Evolutionary conservation across 1,139 yeast genomes (phyloP), one percentile per base, ranked within the genome.

Genomic region (Spathaspora sp.): DNA sequence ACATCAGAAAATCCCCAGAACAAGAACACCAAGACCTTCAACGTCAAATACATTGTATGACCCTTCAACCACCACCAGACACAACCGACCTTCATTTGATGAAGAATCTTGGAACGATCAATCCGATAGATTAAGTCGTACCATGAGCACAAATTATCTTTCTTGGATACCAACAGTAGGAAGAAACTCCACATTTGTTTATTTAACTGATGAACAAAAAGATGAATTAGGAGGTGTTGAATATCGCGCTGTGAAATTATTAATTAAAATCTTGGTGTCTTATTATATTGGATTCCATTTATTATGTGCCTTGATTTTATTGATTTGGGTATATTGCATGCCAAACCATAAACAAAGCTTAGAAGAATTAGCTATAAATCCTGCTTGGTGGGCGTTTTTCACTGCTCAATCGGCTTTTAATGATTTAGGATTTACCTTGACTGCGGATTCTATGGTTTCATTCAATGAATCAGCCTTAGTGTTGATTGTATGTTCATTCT

Each of bases 221-320:
- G 95, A 87, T 50, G 99, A 93, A 63, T 68, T 93, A 40, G 99
- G 99, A 29, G 99, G 99, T 45, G 97, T 93, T 9, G 99, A 93
- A 61, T 95, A 93, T 60, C 78, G 98, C 43, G 90, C 99, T 0
- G 78, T 88, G 47, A 89, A 89, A 58, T 68, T 90, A 10, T 69
- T 93, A 47, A 82, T 89, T 46, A 80, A 79, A 56, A 80, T 93
- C 41, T 68, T 93, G 20, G 63, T 83, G 1, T 47, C 63, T 1
- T 93, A 89, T 62, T 90, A 87, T 57, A 54, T 89, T 46, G 96
- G 96, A 0, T 82, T 88, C 58, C 91, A 86, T 57, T 51, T 88
- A 3, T 43, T 89, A 10, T 82, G 83, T 0, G 64, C 84, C 40
- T 56, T 82, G 0, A 70, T 84, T 51, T 65, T 86, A 27, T 66